These are phyloP conservation scores for Pseudogymnoascus sp. DNA, from an alignment of 2,329 filamentous ascomycete species.

Conservation along the genomic window DNA sequence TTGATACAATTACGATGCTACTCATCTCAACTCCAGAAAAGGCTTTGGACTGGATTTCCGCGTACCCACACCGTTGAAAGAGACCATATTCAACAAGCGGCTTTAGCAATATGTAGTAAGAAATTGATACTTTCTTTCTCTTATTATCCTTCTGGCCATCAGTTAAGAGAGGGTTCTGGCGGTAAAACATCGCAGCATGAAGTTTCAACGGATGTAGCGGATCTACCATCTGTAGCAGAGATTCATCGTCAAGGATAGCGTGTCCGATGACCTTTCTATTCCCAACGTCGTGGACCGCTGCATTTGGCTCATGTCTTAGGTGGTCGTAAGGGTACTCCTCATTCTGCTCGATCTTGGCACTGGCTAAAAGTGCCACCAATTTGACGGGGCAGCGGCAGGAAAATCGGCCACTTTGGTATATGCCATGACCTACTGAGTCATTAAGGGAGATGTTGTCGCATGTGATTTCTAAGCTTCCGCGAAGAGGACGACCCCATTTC, in stretches of 20 bases:
- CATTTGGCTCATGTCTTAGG: not conserved
- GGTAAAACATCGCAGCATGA: not conserved
- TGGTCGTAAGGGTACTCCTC: not conserved
- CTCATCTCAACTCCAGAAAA: not conserved
- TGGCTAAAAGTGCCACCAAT: not conserved
- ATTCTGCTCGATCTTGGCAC: not conserved
- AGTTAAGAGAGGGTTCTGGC: not conserved
- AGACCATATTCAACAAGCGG: not conserved
- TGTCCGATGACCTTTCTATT: not conserved
- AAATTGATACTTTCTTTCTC: not conserved
- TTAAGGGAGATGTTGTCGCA: not conserved
- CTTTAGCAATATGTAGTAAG: not conserved
- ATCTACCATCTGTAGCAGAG: not conserved
- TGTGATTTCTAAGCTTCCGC: not conserved
- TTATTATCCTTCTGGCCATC: not conserved
- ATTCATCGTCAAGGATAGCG: not conserved
- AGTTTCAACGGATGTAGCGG: not conserved
- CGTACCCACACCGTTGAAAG: not conserved
- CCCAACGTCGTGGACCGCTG: not conserved
- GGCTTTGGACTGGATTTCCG: not conserved
- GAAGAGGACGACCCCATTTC: not conserved
- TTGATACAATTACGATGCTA: not conserved
- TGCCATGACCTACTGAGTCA: not conserved
- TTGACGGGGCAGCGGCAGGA: not conserved
- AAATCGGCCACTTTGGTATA: not conserved